phyloP scores from a whole-genome alignment of 495 filamentous ascomycete species.

The Podospora appendiculata region DNA sequence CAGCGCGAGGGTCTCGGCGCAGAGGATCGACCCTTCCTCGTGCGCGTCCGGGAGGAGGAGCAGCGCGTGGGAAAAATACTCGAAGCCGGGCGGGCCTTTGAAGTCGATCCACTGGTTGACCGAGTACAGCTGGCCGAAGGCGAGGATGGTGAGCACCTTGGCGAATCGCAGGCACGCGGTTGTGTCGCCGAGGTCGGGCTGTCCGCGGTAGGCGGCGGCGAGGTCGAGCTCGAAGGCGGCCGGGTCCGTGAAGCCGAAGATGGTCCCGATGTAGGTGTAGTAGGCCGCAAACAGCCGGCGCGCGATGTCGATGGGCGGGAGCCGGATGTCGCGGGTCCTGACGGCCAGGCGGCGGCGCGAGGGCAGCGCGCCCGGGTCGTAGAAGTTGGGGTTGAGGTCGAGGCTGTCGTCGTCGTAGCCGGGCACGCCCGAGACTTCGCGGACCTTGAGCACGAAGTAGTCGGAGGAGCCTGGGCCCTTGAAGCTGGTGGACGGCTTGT shows the following conservation, averaged over 20 bases:
- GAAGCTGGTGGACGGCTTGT: constrained; percentile 10
- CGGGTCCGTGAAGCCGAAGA: constrained; percentile 41
- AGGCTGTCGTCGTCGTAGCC: constrained; percentile 9
- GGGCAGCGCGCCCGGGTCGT: constrained; percentile 11
- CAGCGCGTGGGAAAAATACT: constrained; percentile 41
- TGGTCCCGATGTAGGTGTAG: constrained; percentile 45
- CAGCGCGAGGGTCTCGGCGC: constrained; percentile 43
- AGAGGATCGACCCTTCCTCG: constrained; percentile 43
- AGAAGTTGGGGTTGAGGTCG: constrained; percentile 12
- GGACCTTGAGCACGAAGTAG: constrained; percentile 13
- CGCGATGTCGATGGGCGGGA: constrained; percentile 38
- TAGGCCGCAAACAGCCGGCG: constrained; percentile 41
- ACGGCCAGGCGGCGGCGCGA: constrained; percentile 7
- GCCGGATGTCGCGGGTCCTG: constrained; percentile 5
- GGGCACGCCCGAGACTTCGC: constrained; percentile 9
- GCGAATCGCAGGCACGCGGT: constrained; percentile 18
- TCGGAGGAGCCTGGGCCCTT: constrained; percentile 16
- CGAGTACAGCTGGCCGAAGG: constrained; percentile 47
- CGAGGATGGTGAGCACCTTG: constrained; percentile 37
- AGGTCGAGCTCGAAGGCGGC: constrained; percentile 36
- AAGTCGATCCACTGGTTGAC: constrained; percentile 44
- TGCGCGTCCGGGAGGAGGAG: constrained; percentile 42
- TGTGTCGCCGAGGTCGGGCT: constrained; percentile 16
- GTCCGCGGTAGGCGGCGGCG: constrained; percentile 24
- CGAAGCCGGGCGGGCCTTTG: constrained; percentile 42